Conservation (phyloP, 2,329 filamentous ascomycete genomes). For the Neonectria sp. region DNA sequence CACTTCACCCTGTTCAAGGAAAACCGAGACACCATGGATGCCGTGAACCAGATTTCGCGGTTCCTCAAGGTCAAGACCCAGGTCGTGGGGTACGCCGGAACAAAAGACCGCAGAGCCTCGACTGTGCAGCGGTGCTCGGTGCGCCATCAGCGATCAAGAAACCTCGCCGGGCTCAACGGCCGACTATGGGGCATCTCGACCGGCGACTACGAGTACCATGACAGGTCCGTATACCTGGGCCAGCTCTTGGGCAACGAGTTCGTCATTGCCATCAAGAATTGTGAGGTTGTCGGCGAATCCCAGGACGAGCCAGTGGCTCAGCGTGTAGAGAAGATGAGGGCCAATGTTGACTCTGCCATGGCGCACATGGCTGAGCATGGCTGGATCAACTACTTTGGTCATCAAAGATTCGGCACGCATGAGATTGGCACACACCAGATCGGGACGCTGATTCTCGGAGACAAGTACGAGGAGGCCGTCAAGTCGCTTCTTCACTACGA, state of each 20-base stretch:
- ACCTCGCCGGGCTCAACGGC: constrained; percentile 75
- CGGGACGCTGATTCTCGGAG: constrained; percentile 86
- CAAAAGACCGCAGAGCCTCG: constrained; percentile 90
- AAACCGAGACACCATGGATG: constrained; percentile 97
- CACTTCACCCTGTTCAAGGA: constrained; percentile 97
- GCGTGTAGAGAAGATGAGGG: constrained; percentile 50
- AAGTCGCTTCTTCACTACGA: constrained; percentile 83
- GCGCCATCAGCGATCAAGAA: constrained; percentile 65
- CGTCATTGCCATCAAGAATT: constrained; percentile 90
- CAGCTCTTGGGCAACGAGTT: constrained; percentile 94
- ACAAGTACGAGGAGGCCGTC: constrained; percentile 85
- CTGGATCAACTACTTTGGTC: constrained; percentile 97
- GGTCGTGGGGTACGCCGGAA: constrained; percentile 83
- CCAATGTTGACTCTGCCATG: constrained; percentile 70
- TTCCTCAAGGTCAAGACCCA: constrained; percentile 82
- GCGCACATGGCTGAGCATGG: constrained; percentile 79
- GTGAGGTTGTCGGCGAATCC: constrained; percentile 69
- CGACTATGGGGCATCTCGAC: constrained; percentile 76
- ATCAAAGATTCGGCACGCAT: constrained; percentile 97
- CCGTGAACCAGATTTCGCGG: constrained; percentile 82
- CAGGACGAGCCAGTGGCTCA: constrained; percentile 44
- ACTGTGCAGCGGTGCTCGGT: constrained; percentile 87
- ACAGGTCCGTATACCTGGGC: constrained; percentile 82
- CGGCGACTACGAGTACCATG: constrained; percentile 86
- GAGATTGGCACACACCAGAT: constrained; percentile 87